A percentile compares a stretch with the other conserved stretches of the same genome.
phyloP scores from a whole-genome alignment of 768 basidiomycete genomes.

The Trametes gibbosa region DNA sequence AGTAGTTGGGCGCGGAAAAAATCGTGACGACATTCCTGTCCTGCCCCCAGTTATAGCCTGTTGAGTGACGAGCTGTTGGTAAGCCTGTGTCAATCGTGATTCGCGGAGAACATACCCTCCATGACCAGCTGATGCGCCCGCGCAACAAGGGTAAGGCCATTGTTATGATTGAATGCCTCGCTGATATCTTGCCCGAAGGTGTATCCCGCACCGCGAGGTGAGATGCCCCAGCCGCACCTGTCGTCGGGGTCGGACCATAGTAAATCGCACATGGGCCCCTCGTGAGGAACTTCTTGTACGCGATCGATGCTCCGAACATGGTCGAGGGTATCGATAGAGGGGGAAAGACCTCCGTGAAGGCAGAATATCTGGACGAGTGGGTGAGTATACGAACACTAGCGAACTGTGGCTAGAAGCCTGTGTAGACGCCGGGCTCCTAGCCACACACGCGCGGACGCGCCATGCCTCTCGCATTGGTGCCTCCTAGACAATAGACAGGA shows the following conservation, averaged over 20 bases:
- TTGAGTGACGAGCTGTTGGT: neutral
- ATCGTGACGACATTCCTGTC: conserved; percentile 99
- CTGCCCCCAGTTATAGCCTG: conserved; percentile 96
- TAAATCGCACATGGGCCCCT: conserved; percentile 99
- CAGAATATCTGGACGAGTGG: conserved; percentile 82
- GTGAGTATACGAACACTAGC: neutral
- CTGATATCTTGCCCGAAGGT: conserved; percentile 99
- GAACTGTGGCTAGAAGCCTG: neutral
- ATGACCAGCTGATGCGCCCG: conserved; percentile 94
- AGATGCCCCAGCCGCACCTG: conserved; percentile 99
- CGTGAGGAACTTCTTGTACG: conserved; percentile 98
- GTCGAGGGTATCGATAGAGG: conserved; percentile 99
- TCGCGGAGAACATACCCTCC: conserved; percentile 66
- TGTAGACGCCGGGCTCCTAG: conserved; percentile 3
- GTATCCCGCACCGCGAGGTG: conserved; percentile 97
- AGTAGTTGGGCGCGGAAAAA: conserved; percentile 99
- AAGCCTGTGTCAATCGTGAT: neutral
- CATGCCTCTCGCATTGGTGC: neutral
- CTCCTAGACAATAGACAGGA: neutral
- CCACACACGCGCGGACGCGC: neutral
- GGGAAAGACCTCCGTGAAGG: conserved; percentile 94
- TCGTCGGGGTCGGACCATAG: conserved; percentile 99
- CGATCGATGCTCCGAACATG: conserved; percentile 98
- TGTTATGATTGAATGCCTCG: conserved; percentile 99
- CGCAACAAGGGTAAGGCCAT: conserved; percentile 93